Percentiles rank a stretch among this genome's conserved stretches.
phyloP scores from a whole-genome alignment of 179 eudicot genomes.

The Heliamphora pulchella region DNA sequence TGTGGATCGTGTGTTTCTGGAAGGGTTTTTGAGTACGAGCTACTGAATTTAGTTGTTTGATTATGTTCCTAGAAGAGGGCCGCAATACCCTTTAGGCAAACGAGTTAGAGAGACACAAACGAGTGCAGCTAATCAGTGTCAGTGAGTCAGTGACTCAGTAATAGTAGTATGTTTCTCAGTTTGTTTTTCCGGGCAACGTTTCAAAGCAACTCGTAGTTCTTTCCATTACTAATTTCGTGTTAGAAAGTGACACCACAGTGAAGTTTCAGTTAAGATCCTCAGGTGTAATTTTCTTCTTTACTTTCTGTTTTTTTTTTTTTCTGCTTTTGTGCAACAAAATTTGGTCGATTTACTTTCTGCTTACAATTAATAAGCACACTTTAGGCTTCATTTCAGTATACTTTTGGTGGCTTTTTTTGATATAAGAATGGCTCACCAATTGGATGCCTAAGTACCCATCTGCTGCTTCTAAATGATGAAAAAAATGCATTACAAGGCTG shows the following conservation, averaged over 20 bases:
- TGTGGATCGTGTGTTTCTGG: no score
- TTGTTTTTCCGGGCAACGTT: background rate
- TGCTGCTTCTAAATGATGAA: background rate
- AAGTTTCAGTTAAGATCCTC: slow-evolving; percentile 14
- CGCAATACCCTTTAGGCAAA: background rate
- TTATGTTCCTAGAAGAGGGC: background rate
- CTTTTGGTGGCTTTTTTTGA: no score
- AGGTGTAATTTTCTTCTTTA: slow-evolving; percentile 13
- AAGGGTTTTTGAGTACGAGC: no score
- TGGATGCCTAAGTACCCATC: background rate
- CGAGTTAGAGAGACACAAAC: no score
- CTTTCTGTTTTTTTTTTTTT: background rate
- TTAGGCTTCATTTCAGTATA: no score
- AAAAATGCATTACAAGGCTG: background rate
- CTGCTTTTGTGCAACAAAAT: background rate
- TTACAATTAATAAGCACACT: no score
- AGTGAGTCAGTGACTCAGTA: no score
- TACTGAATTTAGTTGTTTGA: background rate
- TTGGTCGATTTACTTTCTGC: no score
- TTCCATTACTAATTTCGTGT: slow-evolving; percentile 2
- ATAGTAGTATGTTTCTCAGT: background rate
- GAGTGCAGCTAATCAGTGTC: no score
- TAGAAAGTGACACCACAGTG: slow-evolving; percentile 12
- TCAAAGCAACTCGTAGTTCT: background rate
- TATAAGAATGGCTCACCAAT: background rate